Evolutionary conservation across 371 early-diverging fungal genomes (phyloP).

Genomic region (Umbelopsis sp.): DNA sequence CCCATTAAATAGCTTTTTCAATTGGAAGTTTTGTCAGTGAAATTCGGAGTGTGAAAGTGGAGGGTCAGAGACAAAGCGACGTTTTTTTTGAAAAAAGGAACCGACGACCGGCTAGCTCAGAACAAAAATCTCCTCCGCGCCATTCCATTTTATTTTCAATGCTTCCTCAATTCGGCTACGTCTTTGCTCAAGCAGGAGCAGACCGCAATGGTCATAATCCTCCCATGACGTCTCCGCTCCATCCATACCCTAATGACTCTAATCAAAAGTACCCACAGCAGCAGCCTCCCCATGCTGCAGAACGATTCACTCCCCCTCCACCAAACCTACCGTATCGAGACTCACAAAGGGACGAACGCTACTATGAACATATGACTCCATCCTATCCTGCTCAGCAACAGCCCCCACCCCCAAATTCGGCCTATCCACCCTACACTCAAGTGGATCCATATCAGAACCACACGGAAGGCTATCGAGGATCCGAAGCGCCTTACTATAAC

Average conservation of each 20-base stretch:
- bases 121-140: slow-evolving; percentile 2
- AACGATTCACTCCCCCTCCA: slow-evolving; percentile 25
- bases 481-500: slow-evolving; percentile 18
- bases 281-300: slow-evolving; percentile 16
- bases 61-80: not conserved
- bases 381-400: slow-evolving; percentile 18
- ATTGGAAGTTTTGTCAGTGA: slow-evolving; percentile 15
- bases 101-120: slow-evolving; percentile 12
- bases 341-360: slow-evolving; percentile 10
- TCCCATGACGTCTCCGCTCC: slow-evolving; percentile 25
- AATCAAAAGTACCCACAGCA: slow-evolving; percentile 13
- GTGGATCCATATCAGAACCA: slow-evolving; percentile 20
- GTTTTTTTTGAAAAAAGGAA: slow-evolving; percentile 6
- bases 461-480: slow-evolving; percentile 13
- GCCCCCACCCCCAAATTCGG: slow-evolving; percentile 17
- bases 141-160: slow-evolving; percentile 38
- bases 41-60: not conserved
- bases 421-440: slow-evolving; percentile 7
- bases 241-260: slow-evolving; percentile 21
- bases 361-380: slow-evolving; percentile 8
- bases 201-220: slow-evolving; percentile 16
- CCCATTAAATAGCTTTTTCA: not conserved
- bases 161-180: slow-evolving; percentile 68
- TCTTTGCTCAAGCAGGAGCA: slow-evolving; percentile 56
- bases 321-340: slow-evolving; percentile 5